phyloP scores from a whole-genome alignment of 441 rosid species.

The Populus hybrid region DNA sequence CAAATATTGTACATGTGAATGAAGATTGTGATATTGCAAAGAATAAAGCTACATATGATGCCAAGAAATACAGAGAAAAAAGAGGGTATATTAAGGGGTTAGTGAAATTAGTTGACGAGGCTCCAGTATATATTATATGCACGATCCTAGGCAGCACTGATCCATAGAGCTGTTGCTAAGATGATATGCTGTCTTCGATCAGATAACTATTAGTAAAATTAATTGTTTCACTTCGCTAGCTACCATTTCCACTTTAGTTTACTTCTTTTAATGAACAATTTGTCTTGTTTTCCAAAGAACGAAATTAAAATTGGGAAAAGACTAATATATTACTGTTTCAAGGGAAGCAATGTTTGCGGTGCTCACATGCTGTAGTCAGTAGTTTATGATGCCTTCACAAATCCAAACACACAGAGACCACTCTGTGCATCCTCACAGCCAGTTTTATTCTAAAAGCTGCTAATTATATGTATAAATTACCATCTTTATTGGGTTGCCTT shows the following conservation, averaged over 20 bases:
- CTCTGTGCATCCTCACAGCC: background rate
- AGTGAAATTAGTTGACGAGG: background rate
- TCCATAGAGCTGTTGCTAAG: constrained; percentile 22
- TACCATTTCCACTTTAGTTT: constrained; percentile 11
- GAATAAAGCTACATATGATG: background rate
- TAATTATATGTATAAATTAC: background rate
- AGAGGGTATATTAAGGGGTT: background rate
- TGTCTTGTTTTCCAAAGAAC: constrained; percentile 14
- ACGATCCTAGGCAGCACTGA: constrained; percentile 38
- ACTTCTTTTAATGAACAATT: constrained; percentile 14
- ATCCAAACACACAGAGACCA: background rate
- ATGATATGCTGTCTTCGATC: background rate
- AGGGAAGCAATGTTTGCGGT: constrained; percentile 41
- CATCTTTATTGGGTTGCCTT: background rate
- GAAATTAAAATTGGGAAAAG: background rate
- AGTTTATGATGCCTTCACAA: constrained; percentile 22
- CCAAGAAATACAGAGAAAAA: background rate
- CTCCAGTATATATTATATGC: constrained; percentile 3
- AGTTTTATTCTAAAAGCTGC: constrained; percentile 7
- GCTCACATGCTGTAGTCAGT: constrained; percentile 39
- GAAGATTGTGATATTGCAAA: background rate
- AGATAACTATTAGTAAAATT: background rate
- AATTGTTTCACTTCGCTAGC: background rate
- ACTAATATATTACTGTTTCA: background rate
- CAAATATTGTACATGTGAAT: background rate